These are phyloP conservation scores for Capronia epimyces DNA, from an alignment of 2,329 filamentous ascomycete genomes.

Conservation along the genomic window DNA sequence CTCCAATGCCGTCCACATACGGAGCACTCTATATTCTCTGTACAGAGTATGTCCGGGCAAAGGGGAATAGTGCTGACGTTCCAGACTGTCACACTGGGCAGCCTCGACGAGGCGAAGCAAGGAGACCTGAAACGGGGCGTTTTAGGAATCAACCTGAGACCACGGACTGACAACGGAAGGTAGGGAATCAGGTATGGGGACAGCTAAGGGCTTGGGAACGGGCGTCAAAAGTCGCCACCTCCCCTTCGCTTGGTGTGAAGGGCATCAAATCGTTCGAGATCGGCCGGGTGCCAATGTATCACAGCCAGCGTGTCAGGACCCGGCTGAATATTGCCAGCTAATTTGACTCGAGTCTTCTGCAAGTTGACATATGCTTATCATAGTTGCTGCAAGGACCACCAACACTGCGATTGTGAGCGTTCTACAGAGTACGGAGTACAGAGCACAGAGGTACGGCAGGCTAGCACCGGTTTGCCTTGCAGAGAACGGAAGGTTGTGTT, in stretches of 20 bases:
- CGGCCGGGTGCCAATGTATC: slow-evolving; percentile 14
- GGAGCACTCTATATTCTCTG: too few relatives aligned
- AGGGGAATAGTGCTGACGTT: too few relatives aligned
- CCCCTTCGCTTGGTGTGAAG: neutral
- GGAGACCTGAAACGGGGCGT: neutral
- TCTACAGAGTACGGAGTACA: too few relatives aligned
- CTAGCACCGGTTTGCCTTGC: too few relatives aligned
- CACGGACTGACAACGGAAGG: neutral
- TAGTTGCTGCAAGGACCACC: too few relatives aligned
- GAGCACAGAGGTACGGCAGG: too few relatives aligned
- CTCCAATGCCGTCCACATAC: neutral
- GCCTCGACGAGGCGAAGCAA: neutral
- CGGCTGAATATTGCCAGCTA: neutral
- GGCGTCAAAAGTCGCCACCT: neutral
- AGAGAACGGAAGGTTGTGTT: neutral
- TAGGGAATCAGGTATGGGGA: neutral
- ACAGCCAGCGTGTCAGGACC: slow-evolving; percentile 10
- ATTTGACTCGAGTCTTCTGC: neutral
- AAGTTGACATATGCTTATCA: neutral
- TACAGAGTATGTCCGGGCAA: too few relatives aligned
- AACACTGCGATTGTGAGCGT: too few relatives aligned
- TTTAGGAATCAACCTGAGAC: neutral
- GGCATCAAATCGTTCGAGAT: neutral
- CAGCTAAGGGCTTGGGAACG: neutral
- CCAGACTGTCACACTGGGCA: too few relatives aligned